Base-by-base conservation (phyloP, 176 grass and related monocot species). In the Hyparrhenia diplandra region DNA sequence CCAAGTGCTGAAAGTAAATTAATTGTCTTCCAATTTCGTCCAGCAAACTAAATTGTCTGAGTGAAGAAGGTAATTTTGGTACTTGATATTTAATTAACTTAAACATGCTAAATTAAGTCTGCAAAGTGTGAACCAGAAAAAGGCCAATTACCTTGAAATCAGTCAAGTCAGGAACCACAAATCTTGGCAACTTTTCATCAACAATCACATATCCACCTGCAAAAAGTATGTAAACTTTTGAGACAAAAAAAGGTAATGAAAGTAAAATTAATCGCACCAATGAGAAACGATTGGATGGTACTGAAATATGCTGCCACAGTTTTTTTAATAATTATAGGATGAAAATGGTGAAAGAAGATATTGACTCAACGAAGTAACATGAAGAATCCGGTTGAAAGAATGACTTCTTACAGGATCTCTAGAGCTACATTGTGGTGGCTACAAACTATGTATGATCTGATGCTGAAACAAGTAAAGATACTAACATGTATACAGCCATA, bases 151-250 rank as follows among this genome's bases (percentile, higher is more conserved):
- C 95, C 92, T 98, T 98, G 67, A 98, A 98, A 87, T 91, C 86
- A 24, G 90, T 91, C 78, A 94, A 86, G 70, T 94, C 92, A 43
- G 95, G 95, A 7, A 98, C 95, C 24, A 94, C 86, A 80, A 91
- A 94, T 62, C 90, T 87, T 28, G 95, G 92, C 39, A 98, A 76
- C 62, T 98, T 98, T 27, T 94, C 95, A 71, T 98, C 92, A 54
- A 98, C 83, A 66, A 94, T 77, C n/a, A 98, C 95, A 71, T 94
- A 98, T 31, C 95, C 95, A 91, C 95, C 95, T 94, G 86, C 39
- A 25, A 67, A 87, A 80, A 42, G 65, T n/a, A 20, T 4, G 4
- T 17, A 47, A 47, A 16, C 3, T 46, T 46, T 46, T 46, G 64
- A 27, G 14, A 11, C 27, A 28, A 7, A 45, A 45, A 27, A 16